Base-by-base conservation (phyloP, 2,329 filamentous ascomycete species). In the Monilinia fructicola region DNA sequence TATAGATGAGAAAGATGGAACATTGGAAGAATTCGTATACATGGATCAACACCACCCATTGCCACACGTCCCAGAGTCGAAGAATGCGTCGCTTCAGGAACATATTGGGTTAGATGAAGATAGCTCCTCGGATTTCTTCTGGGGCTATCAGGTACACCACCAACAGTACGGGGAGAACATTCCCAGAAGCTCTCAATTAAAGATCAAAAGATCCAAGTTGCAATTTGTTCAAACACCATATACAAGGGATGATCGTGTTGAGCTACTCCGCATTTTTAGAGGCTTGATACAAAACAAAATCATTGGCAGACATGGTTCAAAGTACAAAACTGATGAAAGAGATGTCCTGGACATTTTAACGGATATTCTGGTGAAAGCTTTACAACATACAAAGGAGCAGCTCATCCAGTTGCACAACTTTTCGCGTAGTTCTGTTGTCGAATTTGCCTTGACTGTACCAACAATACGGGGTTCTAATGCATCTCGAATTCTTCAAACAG, bases 401-500 rank as follows among this genome's bases (percentile, higher is more conserved):
- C 54, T 65, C 12, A 48, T 23, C 2, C 23, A 23, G 14, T 12
- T 35, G 4, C 54, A 65, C n/a, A 9, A 18, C 2, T 65, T 65
- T n/a, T 52, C 63, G 0, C 9, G 40, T 35, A 28, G 11, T 5
- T 58, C 26, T n/a, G 6, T 16, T 12, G 61, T 70, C 2, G 52
- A 58, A 16, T 69, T 71, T 54, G 65, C 67, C 2, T 21, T 73
- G 14, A 68, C 66, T 6, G 67, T 71, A 5, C 69, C 69, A 7
- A 64, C 55, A 4, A 59, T 70, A 2, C 71, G 67, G 69, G 64
- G 54, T 21, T 31, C 55, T 1, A 54, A 40, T 3, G 66, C 69
- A 9, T 68, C 68, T 3, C 54, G 69, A 9, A 56, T 71, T 0
- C 44, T 70, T 7, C 67, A 71, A 40, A 50, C 28, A 40, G 60